Evolutionary conservation across 2,329 filamentous ascomycete species (phyloP).

Genomic region (Apiospora rasikravindrae): DNA sequence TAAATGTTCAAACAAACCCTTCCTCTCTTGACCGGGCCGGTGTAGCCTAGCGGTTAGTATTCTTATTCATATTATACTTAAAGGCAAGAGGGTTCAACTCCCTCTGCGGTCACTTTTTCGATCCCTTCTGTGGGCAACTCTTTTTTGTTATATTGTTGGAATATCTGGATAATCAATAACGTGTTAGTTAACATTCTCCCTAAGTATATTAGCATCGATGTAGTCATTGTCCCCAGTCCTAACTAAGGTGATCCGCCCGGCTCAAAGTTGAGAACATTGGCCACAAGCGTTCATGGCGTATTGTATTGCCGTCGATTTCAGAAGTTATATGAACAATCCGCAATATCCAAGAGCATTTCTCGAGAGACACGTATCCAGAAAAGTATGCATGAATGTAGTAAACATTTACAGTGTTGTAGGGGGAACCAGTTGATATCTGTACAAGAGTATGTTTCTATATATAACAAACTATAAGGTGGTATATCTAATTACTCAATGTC

Average conservation of each 20-base stretch:
- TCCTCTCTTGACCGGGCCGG: not conserved
- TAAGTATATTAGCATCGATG: not conserved
- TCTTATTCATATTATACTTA: slow-evolving; percentile 1
- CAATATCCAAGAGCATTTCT: not conserved
- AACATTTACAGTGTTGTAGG: not conserved
- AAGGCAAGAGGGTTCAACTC: slow-evolving; percentile 5
- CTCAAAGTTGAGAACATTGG: not conserved
- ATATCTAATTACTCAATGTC: not conserved
- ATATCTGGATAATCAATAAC: not conserved
- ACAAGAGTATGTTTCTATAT: not conserved
- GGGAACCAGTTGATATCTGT: too few relatives aligned
- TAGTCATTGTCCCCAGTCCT: not conserved
- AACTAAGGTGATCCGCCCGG: not conserved
- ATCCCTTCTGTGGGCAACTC: not conserved
- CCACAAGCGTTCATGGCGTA: not conserved
- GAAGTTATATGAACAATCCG: too few relatives aligned
- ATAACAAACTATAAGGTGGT: not conserved
- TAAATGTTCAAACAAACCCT: not conserved
- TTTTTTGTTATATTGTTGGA: not conserved
- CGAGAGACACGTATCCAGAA: not conserved
- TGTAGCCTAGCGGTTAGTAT: not conserved
- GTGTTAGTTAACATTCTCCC: too few relatives aligned
- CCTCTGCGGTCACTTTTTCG: not conserved
- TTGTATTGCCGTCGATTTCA: not conserved
- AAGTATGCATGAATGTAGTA: not conserved